phyloP scores from a whole-genome alignment of 1,284 basidiomycete species.

The Microbotryomycetes sp. region DNA sequence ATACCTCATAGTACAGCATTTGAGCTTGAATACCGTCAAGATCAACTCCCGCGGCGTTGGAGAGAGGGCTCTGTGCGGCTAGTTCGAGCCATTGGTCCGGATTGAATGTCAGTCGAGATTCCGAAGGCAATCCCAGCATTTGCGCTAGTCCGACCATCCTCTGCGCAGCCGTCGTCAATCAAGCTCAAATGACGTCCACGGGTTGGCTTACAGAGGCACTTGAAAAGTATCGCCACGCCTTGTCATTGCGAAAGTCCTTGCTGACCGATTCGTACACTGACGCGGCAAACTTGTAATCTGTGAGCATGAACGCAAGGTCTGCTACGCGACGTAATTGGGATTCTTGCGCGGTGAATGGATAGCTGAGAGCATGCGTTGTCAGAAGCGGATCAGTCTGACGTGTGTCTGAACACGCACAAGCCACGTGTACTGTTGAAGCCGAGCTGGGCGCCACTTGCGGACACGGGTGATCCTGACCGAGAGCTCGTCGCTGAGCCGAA shows the following conservation, averaged over 20 bases:
- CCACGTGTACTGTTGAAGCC: constrained; percentile 35
- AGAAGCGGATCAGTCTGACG: constrained; percentile 34
- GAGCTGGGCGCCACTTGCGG: constrained; percentile 13
- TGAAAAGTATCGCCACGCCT: constrained; percentile 42
- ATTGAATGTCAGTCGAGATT: constrained; percentile 9
- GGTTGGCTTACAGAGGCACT: constrained; percentile 36
- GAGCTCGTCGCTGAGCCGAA: constrained; percentile 39
- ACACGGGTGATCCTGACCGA: constrained; percentile 39
- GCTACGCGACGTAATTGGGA: constrained; percentile 60
- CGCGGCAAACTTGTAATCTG: constrained; percentile 79
- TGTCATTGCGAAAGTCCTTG: constrained; percentile 41
- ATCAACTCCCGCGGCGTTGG: constrained; percentile 36
- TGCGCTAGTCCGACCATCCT: constrained; percentile 44
- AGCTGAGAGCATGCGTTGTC: constrained; percentile 37
- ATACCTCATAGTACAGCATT: constrained; percentile 44
- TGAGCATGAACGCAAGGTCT: constrained; percentile 87
- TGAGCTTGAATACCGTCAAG: constrained; percentile 43
- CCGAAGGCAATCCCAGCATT: constrained; percentile 31
- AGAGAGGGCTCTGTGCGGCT: constrained; percentile 38
- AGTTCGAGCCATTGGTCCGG: constrained; percentile 42
- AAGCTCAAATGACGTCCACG: neutral
- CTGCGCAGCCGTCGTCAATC: neutral
- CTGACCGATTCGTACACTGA: constrained; percentile 77
- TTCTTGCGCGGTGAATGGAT: constrained; percentile 45
- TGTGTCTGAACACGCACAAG: constrained; percentile 28